These are phyloP conservation scores for Colletotrichum costaricense DNA, from an alignment of 2,329 filamentous ascomycete species.

Conservation along the genomic window DNA sequence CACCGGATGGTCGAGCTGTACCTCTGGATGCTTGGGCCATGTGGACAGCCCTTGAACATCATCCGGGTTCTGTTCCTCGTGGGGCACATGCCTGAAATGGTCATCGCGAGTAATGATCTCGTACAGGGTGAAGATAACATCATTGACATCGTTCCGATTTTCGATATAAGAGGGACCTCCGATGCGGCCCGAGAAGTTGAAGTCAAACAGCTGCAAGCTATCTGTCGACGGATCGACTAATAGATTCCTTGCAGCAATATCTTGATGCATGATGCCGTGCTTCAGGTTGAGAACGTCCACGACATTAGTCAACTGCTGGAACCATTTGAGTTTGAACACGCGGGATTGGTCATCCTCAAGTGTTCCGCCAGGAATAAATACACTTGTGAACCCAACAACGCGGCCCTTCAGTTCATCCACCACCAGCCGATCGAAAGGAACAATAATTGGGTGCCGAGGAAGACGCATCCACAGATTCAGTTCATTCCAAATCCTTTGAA, in stretches of 20 bases:
- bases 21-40: background rate
- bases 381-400: background rate
- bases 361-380: background rate
- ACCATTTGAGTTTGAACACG: constrained; percentile 40
- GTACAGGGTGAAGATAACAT: background rate
- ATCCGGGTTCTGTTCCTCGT: background rate
- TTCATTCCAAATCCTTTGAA: background rate
- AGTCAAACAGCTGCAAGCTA: constrained; percentile 50
- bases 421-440: background rate
- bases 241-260: constrained; percentile 51
- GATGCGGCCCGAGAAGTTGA: constrained; percentile 44
- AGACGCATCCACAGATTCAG: background rate
- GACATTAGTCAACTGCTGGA: constrained; percentile 48
- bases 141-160: background rate
- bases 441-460: background rate
- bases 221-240: constrained; percentile 48
- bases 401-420: background rate
- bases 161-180: background rate
- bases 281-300: constrained; percentile 52
- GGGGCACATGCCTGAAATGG: background rate
- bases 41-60: background rate
- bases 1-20: background rate
- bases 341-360: background rate
- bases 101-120: background rate
- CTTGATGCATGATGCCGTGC: constrained; percentile 51